Percentiles rank a stretch among this genome's conserved stretches.
Conservation (phyloP, 1,284 basidiomycete species). For the Ceratobasidium sp. region DNA sequence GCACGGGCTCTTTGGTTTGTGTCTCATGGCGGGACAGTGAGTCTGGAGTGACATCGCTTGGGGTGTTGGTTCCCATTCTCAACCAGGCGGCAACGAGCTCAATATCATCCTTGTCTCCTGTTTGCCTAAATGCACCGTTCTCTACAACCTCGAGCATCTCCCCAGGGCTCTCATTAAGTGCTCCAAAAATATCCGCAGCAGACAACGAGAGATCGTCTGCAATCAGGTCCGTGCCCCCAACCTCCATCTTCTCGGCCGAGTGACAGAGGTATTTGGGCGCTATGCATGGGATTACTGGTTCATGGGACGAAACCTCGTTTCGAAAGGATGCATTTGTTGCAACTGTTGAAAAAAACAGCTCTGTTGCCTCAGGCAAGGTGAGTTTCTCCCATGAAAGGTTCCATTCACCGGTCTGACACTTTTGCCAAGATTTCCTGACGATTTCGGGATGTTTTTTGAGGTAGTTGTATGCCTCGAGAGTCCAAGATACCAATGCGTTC, state of each 20-base stretch:
- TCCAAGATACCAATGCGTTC: slow-evolving; percentile 7
- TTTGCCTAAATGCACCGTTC: not conserved
- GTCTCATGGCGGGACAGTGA: not conserved
- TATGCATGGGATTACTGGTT: not conserved
- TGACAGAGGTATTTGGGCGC: not conserved
- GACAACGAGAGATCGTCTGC: not conserved
- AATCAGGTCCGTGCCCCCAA: not conserved
- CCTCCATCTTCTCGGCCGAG: not conserved
- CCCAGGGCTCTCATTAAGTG: not conserved
- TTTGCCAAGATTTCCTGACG: slow-evolving; percentile 3
- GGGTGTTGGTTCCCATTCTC: not conserved
- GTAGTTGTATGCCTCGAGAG: not conserved
- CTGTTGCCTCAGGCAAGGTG: slow-evolving; percentile 10
- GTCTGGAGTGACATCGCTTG: not conserved
- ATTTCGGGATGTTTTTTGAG: slow-evolving; percentile 5
- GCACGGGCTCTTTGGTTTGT: too few relatives aligned
- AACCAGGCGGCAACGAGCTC: not conserved
- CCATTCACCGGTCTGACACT: slow-evolving; percentile 4
- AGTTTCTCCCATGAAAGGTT: slow-evolving; percentile 11
- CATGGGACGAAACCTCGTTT: too few relatives aligned
- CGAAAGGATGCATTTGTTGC: not conserved
- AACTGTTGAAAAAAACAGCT: not conserved
- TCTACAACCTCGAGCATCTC: not conserved
- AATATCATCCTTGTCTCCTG: not conserved
- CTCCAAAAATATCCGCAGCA: not conserved